Evolutionary conservation across 225 moss, liverwort and hornwort genomes (phyloP).

Genomic region (Asterella californica): DNA sequence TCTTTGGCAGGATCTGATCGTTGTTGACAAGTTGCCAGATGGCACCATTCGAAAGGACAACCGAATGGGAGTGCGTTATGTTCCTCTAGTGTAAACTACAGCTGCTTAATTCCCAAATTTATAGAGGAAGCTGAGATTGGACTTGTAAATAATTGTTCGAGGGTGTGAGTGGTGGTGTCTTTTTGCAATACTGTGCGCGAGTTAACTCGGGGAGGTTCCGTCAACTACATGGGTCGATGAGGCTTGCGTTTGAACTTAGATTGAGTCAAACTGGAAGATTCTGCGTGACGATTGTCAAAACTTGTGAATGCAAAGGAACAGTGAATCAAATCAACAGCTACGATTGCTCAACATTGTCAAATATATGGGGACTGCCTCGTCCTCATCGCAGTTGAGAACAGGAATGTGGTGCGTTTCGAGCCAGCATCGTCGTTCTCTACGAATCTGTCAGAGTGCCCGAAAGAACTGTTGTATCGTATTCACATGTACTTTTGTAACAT

Average conservation of each 20-base stretch:
- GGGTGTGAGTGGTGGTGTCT: not conserved
- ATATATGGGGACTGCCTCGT: not conserved
- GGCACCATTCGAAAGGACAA: constrained; percentile 72
- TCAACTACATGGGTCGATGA: not conserved
- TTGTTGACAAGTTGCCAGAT: constrained; percentile 75
- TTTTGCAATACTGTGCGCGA: not conserved
- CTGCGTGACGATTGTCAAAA: not conserved
- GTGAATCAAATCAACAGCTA: not conserved
- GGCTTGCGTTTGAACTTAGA: not conserved
- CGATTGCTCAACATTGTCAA: not conserved
- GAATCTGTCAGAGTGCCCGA: not conserved
- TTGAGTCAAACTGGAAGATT: not conserved
- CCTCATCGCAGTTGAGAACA: not conserved
- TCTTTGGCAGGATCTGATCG: constrained; percentile 64
- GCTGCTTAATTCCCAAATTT: not conserved
- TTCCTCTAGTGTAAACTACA: constrained; percentile 62
- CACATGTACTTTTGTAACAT: not conserved
- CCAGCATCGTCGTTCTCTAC: not conserved
- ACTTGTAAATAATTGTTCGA: not conserved
- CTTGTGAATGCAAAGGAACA: not conserved
- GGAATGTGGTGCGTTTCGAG: not conserved
- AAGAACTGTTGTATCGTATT: not conserved
- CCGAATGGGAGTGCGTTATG: constrained; percentile 88
- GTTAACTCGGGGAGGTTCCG: not conserved
- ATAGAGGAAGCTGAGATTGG: not conserved